Base-by-base conservation (phyloP, 1,284 basidiomycete species). In the Hortiboletus rubellus region DNA sequence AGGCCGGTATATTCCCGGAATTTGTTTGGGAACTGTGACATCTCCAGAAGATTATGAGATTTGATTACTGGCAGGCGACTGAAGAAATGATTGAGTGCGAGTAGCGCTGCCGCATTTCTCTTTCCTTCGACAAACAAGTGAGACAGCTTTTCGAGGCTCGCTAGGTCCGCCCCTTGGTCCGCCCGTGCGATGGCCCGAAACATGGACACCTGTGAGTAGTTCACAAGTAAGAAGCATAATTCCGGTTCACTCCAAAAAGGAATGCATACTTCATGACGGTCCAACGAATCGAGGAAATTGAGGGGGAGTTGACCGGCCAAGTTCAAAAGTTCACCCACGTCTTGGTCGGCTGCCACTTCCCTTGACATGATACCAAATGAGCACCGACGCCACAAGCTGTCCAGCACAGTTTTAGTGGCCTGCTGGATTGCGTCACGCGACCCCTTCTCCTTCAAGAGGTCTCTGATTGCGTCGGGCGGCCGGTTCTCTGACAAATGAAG, bases 401-500 rank as follows among this genome's bases (percentile, higher is more conserved):
- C 62, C 33, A 72, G 31, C 15, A 70, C 52, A 49, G 61, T 72
- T 14, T 68, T 55, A n/a, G 66, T 57, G 1, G 66, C 81, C 44
- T 67, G 68, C 22, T 60, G 61, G 31, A 70, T 63, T 7, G 77
- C 76, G 0, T 60, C 18, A 5, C 40, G 38, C 17, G 70, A 72
- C 0, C 53, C 40, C 3, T 37, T 56, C 47, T 80, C 78, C 47
- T 69, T 65, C 18, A 85, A 61, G 42, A 85, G 72, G 2, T 80
- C 65, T 5, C 63, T 62, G 36, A 86, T 79, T 0, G 83, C 87
- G 24, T 82, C 75, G 2, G 79, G 41, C 2, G 66, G 69, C 2
- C 78, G 76, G 22, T 84, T 84, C 67, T 84, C 80, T 2, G 67
- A 64, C 3, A 84, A 65, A 60, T 85, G 80, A 17, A 86, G 64